Evolutionary conservation across 768 basidiomycete species (phyloP).

Genomic region (Agrocybe praecox): DNA sequence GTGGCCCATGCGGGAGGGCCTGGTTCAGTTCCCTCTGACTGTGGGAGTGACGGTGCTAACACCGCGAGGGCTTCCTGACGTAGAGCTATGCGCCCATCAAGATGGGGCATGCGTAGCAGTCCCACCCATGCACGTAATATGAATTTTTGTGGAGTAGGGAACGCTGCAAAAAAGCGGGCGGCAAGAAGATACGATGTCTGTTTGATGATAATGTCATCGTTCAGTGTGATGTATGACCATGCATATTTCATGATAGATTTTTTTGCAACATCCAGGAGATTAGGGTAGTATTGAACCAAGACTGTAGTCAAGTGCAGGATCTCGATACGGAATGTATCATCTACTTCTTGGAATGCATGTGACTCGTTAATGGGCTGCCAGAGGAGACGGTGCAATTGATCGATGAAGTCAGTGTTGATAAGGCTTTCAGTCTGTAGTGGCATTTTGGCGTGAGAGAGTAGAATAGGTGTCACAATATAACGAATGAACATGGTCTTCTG

Average conservation of each 20-base stretch:
- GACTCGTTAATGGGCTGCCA: conserved; percentile 79
- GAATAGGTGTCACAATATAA: conserved; percentile 83
- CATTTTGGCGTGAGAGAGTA: conserved; percentile 74
- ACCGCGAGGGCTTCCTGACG: conserved; percentile 86
- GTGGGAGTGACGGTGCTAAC: conserved; percentile 80
- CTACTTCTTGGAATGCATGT: conserved; percentile 53
- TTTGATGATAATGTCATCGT: conserved; percentile 89
- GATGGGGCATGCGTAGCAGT: conserved; percentile 73
- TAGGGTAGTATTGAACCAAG: conserved; percentile 81
- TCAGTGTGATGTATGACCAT: conserved; percentile 80
- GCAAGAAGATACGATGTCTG: conserved; percentile 90
- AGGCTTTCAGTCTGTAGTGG: conserved; percentile 56
- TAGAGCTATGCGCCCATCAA: conserved; percentile 75
- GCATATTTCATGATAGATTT: conserved; percentile 94
- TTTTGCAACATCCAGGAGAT: conserved; percentile 78
- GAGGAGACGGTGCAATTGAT: conserved; percentile 68
- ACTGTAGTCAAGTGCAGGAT: conserved; percentile 87
- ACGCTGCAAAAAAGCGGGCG: conserved; percentile 89
- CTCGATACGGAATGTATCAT: conserved; percentile 91
- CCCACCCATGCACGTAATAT: conserved; percentile 90
- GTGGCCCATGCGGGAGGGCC: conserved; percentile 83
- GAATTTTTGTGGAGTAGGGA: conserved; percentile 90
- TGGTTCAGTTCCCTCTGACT: conserved; percentile 54
- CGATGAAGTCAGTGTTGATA: conserved; percentile 71
- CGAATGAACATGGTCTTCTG: conserved; percentile 84